Evolutionary conservation across 108 stramenopile genomes (phyloP).

Genomic region (Schizochytrium sp.): DNA sequence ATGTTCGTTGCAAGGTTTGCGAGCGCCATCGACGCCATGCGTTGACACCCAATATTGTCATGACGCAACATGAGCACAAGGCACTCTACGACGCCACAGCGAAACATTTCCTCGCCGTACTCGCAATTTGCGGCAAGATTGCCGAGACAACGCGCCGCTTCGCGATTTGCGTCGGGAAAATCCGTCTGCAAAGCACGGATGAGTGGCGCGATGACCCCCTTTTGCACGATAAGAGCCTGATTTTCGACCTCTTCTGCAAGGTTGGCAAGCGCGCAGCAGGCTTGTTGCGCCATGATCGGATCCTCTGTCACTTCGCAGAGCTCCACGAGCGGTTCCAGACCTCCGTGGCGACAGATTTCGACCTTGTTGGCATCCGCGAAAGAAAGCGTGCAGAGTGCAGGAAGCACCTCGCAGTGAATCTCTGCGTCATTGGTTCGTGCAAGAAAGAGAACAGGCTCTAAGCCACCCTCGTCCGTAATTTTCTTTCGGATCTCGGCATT

Average conservation of each 20-base stretch:
- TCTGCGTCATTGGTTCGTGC: constrained; percentile 61
- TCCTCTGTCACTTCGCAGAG: constrained; percentile 33
- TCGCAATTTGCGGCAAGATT: constrained; percentile 70
- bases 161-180: constrained; percentile 46
- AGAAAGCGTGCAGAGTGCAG: constrained; percentile 62
- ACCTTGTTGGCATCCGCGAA: constrained; percentile 67
- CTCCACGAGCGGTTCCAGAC: constrained; percentile 55
- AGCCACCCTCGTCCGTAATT: constrained; percentile 65
- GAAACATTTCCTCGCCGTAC: constrained; percentile 53
- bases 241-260: constrained; percentile 62
- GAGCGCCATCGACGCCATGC: constrained; percentile 62
- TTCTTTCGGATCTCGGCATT: constrained; percentile 63
- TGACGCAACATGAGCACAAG: constrained; percentile 57
- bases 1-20: constrained; percentile 59
- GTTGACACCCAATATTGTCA: constrained; percentile 38
- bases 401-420: constrained; percentile 63
- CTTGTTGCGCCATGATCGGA: constrained; percentile 45
- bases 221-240: constrained; percentile 55
- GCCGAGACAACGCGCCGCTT: constrained; percentile 65
- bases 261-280: constrained; percentile 71
- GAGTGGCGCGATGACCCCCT: constrained; percentile 54
- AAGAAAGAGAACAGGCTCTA: constrained; percentile 71
- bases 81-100: constrained; percentile 39
- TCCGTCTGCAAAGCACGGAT: constrained; percentile 47
- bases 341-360: constrained; percentile 60